Percentiles rank a stretch among this genome's conserved stretches.
Evolutionary conservation across 106 monocot genomes (phyloP).

Genomic region (Acorus gramineus): DNA sequence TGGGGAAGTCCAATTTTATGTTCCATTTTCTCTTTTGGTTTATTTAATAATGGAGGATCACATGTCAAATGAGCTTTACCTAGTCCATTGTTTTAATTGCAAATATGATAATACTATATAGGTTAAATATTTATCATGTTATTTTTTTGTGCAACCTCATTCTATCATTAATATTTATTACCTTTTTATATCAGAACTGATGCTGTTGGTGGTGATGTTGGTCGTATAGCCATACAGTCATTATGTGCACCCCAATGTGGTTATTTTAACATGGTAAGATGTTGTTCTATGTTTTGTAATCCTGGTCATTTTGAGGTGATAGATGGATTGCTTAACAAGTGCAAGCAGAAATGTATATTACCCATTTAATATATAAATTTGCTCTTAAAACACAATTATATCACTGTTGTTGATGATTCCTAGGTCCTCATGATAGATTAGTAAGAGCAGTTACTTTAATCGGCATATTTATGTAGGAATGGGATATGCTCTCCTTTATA

Average conservation of each 20-base stretch:
- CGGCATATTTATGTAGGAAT: conserved; percentile 55
- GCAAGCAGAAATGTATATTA: no score
- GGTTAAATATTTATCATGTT: no score
- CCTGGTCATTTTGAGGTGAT: no score
- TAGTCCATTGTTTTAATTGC: no score
- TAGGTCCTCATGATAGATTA: neutral
- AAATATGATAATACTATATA: no score
- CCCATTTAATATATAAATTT: no score
- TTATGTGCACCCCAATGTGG: conserved; percentile 87
- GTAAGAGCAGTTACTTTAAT: conserved; percentile 17
- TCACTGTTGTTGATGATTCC: neutral
- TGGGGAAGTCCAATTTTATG: neutral
- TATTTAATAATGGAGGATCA: neutral
- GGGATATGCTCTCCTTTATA: conserved; percentile 94
- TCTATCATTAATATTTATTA: neutral
- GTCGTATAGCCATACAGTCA: conserved; percentile 88
- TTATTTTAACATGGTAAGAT: conserved; percentile 43
- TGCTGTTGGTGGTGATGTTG: conserved; percentile 30
- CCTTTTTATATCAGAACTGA: conserved; percentile 26
- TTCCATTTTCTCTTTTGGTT: conserved; percentile 1
- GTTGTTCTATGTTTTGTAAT: neutral
- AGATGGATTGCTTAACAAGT: no score
- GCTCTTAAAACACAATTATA: no score
- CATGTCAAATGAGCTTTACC: no score
- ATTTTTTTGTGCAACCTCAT: no score